Base-by-base conservation (phyloP, 2,329 filamentous ascomycete genomes). In the Biscogniauxia sp. region DNA sequence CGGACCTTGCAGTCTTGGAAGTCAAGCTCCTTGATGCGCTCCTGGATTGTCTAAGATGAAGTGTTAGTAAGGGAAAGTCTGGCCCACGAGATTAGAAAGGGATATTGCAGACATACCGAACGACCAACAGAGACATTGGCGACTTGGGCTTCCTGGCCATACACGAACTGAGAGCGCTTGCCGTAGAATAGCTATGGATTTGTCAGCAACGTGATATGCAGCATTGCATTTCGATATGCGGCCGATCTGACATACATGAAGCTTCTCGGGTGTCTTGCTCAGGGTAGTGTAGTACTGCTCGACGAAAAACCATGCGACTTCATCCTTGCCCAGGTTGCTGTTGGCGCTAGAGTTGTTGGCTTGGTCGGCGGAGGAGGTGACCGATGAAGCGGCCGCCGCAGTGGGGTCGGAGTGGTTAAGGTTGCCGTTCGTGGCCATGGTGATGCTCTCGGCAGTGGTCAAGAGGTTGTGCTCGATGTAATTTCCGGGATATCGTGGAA, bases 301-400 rank as follows among this genome's bases (percentile, higher is more conserved):
- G 61, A 99, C 95, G 70, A 99, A 99, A 81, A 94, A 98, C 95
- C 95, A 99, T 78, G 93, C 95, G 69, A 99, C 93, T 81, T 98
- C 92, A 76, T 97, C 93, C 82, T 97, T 97, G 70, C 83, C 82
- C 50, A 87, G 78, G 69, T 84, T 81, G 73, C 73, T 79, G 70
- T 76, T 79, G 59, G 69, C 56, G 53, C 59, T 66, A 41, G 62
- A 51, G 53, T 57, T 64, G 72, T 67, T 64, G 71, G 69, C 63
- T 72, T 73, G 69, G 64, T 69, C 72, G 57, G 67, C 63, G 49
- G 69, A 50, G 53, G 64, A 67, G 62, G 74, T 66, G 52, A 74
- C 70, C 61, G 73, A 69, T 59, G 75, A 75, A 61, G 72, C 70
- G 54, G 68, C 57, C 45, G 75, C 62, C 57, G 74, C 68, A 61